Percentiles rank a stretch among this genome's conserved stretches.
These are phyloP conservation scores for Coemansia brasiliensis DNA, from an alignment of 192 early-diverging fungal species.

Conservation along the genomic window DNA sequence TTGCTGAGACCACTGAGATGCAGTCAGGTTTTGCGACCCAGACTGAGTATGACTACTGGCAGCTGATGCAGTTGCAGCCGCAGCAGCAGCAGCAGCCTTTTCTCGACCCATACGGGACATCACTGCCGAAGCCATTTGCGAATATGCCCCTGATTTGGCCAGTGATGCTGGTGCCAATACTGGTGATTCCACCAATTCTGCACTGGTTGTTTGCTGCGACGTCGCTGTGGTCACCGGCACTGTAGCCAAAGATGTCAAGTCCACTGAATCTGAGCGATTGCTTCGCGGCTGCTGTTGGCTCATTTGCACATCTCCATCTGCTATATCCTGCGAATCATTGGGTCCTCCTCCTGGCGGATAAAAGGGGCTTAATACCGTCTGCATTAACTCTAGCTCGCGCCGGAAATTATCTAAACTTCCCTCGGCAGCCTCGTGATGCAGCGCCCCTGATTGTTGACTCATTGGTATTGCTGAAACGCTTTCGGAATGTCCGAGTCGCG, in stretches of 20 bases:
- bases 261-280: slow-evolving; percentile 44
- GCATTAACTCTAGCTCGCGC: slow-evolving; percentile 47
- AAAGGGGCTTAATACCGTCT: slow-evolving; percentile 34
- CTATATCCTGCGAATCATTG: not conserved
- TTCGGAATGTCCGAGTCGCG: not conserved
- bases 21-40: not conserved
- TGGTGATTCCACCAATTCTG: slow-evolving; percentile 12
- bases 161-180: slow-evolving; percentile 4
- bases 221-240: slow-evolving; percentile 12
- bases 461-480: not conserved
- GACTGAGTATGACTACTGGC: not conserved
- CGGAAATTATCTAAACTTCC: slow-evolving; percentile 7
- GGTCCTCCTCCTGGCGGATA: slow-evolving; percentile 14
- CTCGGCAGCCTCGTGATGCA: not conserved
- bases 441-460: not conserved
- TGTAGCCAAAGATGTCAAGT: slow-evolving; percentile 41
- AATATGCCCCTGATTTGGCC: slow-evolving; percentile 27
- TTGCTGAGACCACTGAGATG: slow-evolving; percentile 28
- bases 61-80: slow-evolving; percentile 14
- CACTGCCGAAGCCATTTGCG: slow-evolving; percentile 43
- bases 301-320: slow-evolving; percentile 29
- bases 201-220: not conserved
- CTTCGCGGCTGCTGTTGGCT: slow-evolving; percentile 14
- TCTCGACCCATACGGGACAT: slow-evolving; percentile 26
- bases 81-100: slow-evolving; percentile 17